These are phyloP conservation scores for Coniochaeta sp. DNA, from an alignment of 2,329 filamentous ascomycete species.

Conservation along the genomic window DNA sequence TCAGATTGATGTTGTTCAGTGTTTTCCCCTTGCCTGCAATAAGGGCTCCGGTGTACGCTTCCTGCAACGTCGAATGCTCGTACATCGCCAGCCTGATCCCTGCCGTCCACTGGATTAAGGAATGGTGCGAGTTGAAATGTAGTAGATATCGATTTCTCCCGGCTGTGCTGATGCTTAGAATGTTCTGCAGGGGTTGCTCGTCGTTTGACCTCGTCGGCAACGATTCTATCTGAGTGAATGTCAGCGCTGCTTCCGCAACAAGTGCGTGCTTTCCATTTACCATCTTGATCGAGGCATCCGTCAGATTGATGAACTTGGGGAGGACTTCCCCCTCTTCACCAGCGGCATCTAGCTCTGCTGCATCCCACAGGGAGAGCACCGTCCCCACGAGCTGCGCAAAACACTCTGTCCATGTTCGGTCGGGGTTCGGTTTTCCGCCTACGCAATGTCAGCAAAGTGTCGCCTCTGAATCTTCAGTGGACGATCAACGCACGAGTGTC, in stretches of 20 bases:
- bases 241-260: constrained; percentile 8
- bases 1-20: constrained; percentile 81
- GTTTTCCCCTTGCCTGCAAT: constrained; percentile 89
- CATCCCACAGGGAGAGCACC: constrained; percentile 92
- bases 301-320: constrained; percentile 78
- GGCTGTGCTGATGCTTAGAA: constrained; percentile 90
- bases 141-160: constrained; percentile 92
- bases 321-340: constrained; percentile 60
- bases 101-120: constrained; percentile 90
- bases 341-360: constrained; percentile 79
- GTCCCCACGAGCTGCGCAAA: constrained; percentile 96
- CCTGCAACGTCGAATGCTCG: constrained; percentile 86
- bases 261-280: constrained; percentile 38
- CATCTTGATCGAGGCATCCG: constrained; percentile 97
- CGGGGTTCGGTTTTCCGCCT: constrained; percentile 67
- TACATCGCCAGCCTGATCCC: constrained; percentile 91
- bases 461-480: neutral
- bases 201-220: constrained; percentile 72
- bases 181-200: constrained; percentile 82
- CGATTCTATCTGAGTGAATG: constrained; percentile 63
- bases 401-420: constrained; percentile 91
- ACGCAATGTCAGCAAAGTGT: constrained; percentile 14
- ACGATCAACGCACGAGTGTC: constrained; percentile 64
- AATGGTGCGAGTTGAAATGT: constrained; percentile 93
- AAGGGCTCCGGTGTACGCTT: constrained; percentile 91